A percentile compares a stretch with the other conserved stretches of the same genome.
Evolutionary conservation across 768 basidiomycete species (phyloP).

Genomic region (Termitomyces sp.): DNA sequence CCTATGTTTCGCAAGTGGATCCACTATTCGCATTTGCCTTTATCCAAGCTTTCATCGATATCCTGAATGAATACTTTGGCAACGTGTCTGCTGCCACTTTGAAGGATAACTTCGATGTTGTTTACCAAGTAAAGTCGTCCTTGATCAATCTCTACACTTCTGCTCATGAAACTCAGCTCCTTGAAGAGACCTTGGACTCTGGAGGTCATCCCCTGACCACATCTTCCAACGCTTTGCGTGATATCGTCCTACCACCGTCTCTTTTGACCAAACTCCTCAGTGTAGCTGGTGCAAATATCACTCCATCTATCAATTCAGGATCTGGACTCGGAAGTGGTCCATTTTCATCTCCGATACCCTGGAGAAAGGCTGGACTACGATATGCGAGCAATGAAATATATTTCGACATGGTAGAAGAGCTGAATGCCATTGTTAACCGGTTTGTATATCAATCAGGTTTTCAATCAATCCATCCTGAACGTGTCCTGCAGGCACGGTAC

Average conservation of each 20-base stretch:
- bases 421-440: constrained; percentile 77
- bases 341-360: constrained; percentile 90
- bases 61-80: constrained; percentile 84
- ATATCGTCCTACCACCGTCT: constrained; percentile 91
- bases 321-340: constrained; percentile 40
- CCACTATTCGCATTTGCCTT: constrained; percentile 89
- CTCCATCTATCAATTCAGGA: constrained; percentile 39
- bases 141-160: constrained; percentile 1
- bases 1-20: constrained; percentile 50
- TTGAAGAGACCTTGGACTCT: constrained; percentile 94
- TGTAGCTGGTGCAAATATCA: constrained; percentile 47
- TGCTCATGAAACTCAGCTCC: constrained; percentile 43
- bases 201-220: constrained; percentile 92
- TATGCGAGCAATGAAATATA: constrained; percentile 90
- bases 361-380: constrained; percentile 80
- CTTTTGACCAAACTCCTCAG: constrained; percentile 69
- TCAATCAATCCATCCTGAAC: neutral
- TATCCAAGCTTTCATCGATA: constrained; percentile 77
- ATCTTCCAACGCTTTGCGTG: constrained; percentile 81
- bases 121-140: constrained; percentile 66
- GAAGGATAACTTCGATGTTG: constrained; percentile 91
- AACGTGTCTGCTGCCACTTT: constrained; percentile 73
- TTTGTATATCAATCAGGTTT: constrained; percentile 23
- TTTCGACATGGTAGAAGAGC: constrained; percentile 83
- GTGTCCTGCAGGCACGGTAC: constrained; percentile 52